Conservation (phyloP, 768 basidiomycete species). For the Pleurotus cornucopiae region DNA sequence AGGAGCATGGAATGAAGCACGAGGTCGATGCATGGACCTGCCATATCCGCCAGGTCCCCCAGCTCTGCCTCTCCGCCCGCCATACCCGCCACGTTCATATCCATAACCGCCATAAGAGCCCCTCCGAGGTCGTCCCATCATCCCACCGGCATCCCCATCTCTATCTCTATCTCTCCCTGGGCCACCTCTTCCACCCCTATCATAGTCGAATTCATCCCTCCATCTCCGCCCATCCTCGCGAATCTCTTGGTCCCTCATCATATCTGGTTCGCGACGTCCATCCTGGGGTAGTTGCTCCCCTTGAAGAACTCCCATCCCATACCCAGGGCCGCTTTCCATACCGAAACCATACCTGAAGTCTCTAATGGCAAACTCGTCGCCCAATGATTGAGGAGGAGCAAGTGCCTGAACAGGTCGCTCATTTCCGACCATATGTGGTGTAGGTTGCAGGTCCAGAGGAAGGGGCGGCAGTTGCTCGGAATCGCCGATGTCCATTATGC, state of each 20-base stretch:
- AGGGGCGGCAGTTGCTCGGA: background rate
- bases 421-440: background rate
- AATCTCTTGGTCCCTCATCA: conserved; percentile 16
- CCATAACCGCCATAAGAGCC: conserved; percentile 25
- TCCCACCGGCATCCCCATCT: conserved; percentile 29
- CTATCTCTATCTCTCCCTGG: conserved; percentile 12
- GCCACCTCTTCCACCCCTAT: conserved; percentile 8
- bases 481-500: background rate
- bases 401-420: background rate
- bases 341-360: conserved; percentile 69
- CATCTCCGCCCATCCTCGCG: conserved; percentile 11
- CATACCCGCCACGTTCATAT: conserved; percentile 26
- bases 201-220: conserved; percentile 7
- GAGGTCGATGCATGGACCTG: conserved; percentile 33
- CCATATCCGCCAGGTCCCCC: conserved; percentile 26
- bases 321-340: conserved; percentile 29
- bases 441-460: conserved; percentile 6
- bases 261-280: conserved; percentile 11
- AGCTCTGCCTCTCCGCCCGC: conserved; percentile 21
- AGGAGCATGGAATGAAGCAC: conserved; percentile 15
- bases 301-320: conserved; percentile 23
- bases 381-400: conserved; percentile 9
- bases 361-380: conserved; percentile 49
- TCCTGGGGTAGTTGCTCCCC: conserved; percentile 20
- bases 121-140: conserved; percentile 15